Evolutionary conservation across 2,329 filamentous ascomycete genomes (phyloP).

Genomic region (Ophiocordyceps sinensis): DNA sequence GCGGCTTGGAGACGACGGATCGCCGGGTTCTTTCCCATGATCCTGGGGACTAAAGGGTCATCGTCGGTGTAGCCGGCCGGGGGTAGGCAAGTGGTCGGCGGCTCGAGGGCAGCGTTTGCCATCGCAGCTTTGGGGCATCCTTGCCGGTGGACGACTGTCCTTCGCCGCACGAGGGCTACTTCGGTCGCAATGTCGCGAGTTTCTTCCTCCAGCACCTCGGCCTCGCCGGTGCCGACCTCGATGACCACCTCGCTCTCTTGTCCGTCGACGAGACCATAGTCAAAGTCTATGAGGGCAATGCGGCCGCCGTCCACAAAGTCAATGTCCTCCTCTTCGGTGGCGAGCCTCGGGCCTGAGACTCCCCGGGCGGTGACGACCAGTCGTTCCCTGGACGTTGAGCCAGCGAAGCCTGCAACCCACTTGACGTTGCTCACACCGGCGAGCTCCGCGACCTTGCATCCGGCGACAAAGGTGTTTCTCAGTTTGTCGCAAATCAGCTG

Average conservation of each 20-base stretch:
- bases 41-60: slow-evolving; percentile 38
- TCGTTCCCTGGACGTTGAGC: slow-evolving; percentile 34
- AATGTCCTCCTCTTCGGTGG: slow-evolving; percentile 55
- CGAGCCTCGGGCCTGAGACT: slow-evolving; percentile 40
- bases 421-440: slow-evolving; percentile 53
- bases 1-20: slow-evolving; percentile 1
- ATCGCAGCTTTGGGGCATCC: slow-evolving; percentile 32
- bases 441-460: slow-evolving; percentile 49
- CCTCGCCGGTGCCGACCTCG: slow-evolving; percentile 56
- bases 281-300: slow-evolving; percentile 60
- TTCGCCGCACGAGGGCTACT: slow-evolving; percentile 62
- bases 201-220: slow-evolving; percentile 60
- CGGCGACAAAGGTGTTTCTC: slow-evolving; percentile 57
- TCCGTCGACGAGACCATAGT: slow-evolving; percentile 44
- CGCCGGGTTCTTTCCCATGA: slow-evolving; percentile 19
- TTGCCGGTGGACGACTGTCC: slow-evolving; percentile 53
- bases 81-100: slow-evolving; percentile 16
- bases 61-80: slow-evolving; percentile 18
- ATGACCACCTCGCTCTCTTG: slow-evolving; percentile 45
- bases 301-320: slow-evolving; percentile 69
- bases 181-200: slow-evolving; percentile 61
- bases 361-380: slow-evolving; percentile 62
- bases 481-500: slow-evolving; percentile 52
- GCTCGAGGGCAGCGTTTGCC: slow-evolving; percentile 23
- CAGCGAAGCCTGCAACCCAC: slow-evolving; percentile 49